Conservation (phyloP, 139 green algal species). For the Picochlorum sp. region DNA sequence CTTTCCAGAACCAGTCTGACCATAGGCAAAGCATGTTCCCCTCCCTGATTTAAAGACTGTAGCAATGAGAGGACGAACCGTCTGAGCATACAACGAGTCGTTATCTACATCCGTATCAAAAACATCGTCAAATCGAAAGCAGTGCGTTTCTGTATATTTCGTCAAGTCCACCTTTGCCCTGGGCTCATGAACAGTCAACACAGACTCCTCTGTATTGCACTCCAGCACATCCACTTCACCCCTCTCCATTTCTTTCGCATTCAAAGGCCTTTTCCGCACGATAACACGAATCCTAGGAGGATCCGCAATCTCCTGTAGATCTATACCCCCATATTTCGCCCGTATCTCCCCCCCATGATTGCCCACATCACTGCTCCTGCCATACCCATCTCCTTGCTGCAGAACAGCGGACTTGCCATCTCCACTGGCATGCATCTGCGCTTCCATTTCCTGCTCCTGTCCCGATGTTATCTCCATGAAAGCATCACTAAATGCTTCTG, state of each 20-base stretch:
- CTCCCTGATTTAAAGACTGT: slow-evolving; percentile 78
- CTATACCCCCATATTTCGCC: neutral
- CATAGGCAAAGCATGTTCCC: slow-evolving; percentile 96
- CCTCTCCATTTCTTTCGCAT: slow-evolving; percentile 61
- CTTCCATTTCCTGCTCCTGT: neutral
- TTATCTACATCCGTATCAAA: slow-evolving; percentile 82
- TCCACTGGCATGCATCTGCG: neutral
- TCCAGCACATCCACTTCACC: slow-evolving; percentile 84
- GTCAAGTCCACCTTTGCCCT: slow-evolving; percentile 86
- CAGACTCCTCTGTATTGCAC: slow-evolving; percentile 36
- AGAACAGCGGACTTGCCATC: neutral
- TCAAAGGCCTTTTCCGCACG: slow-evolving; percentile 91
- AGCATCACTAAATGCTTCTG: too few relatives aligned
- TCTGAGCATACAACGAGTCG: slow-evolving; percentile 78
- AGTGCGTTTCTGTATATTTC: slow-evolving; percentile 68
- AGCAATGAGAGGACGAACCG: slow-evolving; percentile 83
- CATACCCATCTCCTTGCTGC: neutral
- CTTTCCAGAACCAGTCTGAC: slow-evolving; percentile 89
- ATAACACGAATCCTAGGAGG: slow-evolving; percentile 73
- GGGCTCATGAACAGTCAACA: slow-evolving; percentile 76
- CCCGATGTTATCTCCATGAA: neutral
- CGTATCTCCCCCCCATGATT: neutral
- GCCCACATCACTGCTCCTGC: neutral
- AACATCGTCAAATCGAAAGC: slow-evolving; percentile 91
- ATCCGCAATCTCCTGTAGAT: slow-evolving; percentile 8